Evolutionary conservation across 2,329 filamentous ascomycete species (phyloP).

Genomic region (Claviceps spartinae): DNA sequence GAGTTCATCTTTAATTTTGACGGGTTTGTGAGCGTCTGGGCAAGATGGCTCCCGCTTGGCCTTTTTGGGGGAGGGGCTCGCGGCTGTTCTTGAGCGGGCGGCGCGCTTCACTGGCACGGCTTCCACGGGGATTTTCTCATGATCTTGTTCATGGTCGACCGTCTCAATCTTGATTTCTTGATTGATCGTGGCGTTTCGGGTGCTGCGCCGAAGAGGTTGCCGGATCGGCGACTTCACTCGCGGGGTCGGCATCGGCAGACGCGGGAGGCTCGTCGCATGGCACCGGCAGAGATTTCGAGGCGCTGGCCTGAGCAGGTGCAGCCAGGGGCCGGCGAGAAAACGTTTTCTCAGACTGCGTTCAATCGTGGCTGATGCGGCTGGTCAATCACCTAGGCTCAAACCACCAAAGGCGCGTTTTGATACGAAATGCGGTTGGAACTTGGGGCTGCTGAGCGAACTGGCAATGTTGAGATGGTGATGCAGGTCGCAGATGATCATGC

Average conservation of each 20-base stretch:
- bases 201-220: conserved; percentile 3
- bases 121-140: no score
- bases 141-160: neutral
- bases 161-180: neutral
- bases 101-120: neutral
- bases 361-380: no score
- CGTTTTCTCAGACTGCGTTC: no score
- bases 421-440: no score
- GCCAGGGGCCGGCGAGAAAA: no score
- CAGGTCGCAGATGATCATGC: no score
- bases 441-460: no score
- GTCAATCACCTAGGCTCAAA: no score
- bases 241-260: neutral
- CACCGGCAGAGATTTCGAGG: neutral
- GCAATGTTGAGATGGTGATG: no score
- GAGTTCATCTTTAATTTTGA: neutral
- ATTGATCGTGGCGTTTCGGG: neutral
- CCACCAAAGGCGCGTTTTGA: no score
- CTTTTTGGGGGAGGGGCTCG: neutral
- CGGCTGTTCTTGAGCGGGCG: conserved; percentile 17
- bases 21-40: neutral
- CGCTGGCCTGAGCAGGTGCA: no score
- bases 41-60: conserved; percentile 3
- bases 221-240: neutral
- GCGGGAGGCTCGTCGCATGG: neutral